Conservation (phyloP, 2,329 filamentous ascomycete species). For the Clonostachys rosea region DNA sequence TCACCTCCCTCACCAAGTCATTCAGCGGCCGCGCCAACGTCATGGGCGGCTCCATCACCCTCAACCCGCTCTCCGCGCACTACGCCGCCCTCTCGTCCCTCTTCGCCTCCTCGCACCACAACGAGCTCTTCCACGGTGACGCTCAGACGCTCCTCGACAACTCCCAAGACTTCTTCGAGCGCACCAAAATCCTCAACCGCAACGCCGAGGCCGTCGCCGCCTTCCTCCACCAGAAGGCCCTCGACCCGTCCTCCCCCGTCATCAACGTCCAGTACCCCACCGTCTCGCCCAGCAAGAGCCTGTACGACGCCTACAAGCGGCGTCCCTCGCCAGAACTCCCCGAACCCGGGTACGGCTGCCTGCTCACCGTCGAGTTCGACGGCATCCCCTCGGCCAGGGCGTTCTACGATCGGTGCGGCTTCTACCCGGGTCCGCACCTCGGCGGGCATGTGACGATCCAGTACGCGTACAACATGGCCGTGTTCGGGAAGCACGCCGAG, state of each 20-base stretch:
- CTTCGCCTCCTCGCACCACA: slow-evolving; percentile 20
- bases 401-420: slow-evolving; percentile 44
- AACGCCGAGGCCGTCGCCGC: slow-evolving; percentile 36
- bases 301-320: slow-evolving; percentile 28
- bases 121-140: slow-evolving; percentile 42
- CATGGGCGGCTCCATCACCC: slow-evolving; percentile 43
- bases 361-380: slow-evolving; percentile 46
- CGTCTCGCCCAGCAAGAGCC: slow-evolving; percentile 19
- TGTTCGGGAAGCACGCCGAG: slow-evolving; percentile 31
- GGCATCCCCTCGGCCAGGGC: slow-evolving; percentile 27
- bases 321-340: slow-evolving; percentile 34
- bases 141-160: slow-evolving; percentile 38
- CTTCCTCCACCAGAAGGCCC: slow-evolving; percentile 23
- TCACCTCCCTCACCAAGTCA: slow-evolving; percentile 51
- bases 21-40: slow-evolving; percentile 53
- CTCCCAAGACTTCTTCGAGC: slow-evolving; percentile 33
- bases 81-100: slow-evolving; percentile 27
- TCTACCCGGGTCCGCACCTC: slow-evolving; percentile 48
- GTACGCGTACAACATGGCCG: slow-evolving; percentile 39
- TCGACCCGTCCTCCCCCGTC: slow-evolving; percentile 26
- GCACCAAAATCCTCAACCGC: slow-evolving; percentile 30
- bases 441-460: slow-evolving; percentile 47
- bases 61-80: slow-evolving; percentile 39
- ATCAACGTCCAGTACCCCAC: slow-evolving; percentile 37
- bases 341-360: slow-evolving; percentile 47